phyloP scores from a whole-genome alignment of 306 rosid species.

The Hippophae rhamnoides region DNA sequence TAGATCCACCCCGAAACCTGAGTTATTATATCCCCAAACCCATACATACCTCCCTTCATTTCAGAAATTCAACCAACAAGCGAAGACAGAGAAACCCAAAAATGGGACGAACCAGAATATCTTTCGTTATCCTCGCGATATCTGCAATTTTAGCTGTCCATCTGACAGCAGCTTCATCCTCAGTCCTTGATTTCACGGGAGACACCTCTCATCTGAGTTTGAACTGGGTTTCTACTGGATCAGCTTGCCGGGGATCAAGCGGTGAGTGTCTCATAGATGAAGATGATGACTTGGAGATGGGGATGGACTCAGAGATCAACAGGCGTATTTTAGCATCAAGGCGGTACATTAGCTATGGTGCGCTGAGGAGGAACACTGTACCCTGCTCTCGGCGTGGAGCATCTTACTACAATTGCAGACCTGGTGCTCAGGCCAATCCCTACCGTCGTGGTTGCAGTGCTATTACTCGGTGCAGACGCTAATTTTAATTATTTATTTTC shows the following conservation, averaged over 20 bases:
- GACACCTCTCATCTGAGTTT: slow-evolving; percentile 24
- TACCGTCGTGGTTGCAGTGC: slow-evolving; percentile 75
- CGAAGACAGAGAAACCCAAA: not conserved
- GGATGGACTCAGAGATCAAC: slow-evolving; percentile 74
- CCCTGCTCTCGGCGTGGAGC: slow-evolving; percentile 94
- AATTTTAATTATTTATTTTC: not conserved
- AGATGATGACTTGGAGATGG: slow-evolving; percentile 48
- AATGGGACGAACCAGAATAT: slow-evolving; percentile 34
- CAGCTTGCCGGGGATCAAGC: slow-evolving; percentile 50
- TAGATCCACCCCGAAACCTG: too few species aligned
- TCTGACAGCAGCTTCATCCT: slow-evolving; percentile 27
- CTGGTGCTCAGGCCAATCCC: slow-evolving; percentile 90
- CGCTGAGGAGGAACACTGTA: slow-evolving; percentile 80
- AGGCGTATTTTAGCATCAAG: slow-evolving; percentile 66
- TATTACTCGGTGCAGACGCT: slow-evolving; percentile 81
- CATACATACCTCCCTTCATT: too few species aligned
- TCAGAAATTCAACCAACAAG: not conserved
- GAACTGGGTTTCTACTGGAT: slow-evolving; percentile 25
- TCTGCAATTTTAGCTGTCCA: slow-evolving; percentile 44
- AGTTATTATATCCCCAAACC: too few species aligned
- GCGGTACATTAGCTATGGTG: slow-evolving; percentile 85
- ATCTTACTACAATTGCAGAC: slow-evolving; percentile 85
- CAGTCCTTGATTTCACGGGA: slow-evolving; percentile 33
- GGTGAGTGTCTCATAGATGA: slow-evolving; percentile 53
- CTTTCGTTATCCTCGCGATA: slow-evolving; percentile 18